Evolutionary conservation across 805 yeast species (phyloP).

Genomic region (Pichia membranifaciens): DNA sequence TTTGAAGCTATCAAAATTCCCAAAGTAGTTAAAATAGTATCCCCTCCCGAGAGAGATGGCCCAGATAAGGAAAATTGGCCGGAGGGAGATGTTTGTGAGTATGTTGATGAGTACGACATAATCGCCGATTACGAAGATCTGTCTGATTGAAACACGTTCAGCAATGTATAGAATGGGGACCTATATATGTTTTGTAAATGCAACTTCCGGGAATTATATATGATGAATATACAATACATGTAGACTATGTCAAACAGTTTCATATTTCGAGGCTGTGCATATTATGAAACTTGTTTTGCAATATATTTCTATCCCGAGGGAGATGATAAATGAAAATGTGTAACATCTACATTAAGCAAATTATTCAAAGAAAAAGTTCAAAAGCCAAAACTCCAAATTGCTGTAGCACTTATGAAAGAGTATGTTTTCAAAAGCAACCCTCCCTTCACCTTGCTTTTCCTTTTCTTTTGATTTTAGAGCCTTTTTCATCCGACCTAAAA

Average conservation of each 20-base stretch:
- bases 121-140: slow-evolving; percentile 4
- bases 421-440: too few relatives aligned
- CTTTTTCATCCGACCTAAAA: too few relatives aligned
- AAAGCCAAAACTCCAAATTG: too few relatives aligned
- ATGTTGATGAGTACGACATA: slow-evolving; percentile 2
- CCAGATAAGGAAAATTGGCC: not conserved
- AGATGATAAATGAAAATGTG: too few relatives aligned
- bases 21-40: not conserved
- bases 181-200: too few relatives aligned
- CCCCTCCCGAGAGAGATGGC: not conserved
- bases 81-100: not conserved
- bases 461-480: too few relatives aligned
- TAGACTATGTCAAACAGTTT: not conserved
- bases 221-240: not conserved
- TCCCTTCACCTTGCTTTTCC: too few relatives aligned
- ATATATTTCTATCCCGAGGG: too few relatives aligned
- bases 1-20: not conserved
- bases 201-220: not conserved
- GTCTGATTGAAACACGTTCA: not conserved
- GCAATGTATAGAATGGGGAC: too few relatives aligned
- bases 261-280: slow-evolving; percentile 4
- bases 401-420: too few relatives aligned
- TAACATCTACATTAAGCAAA: too few relatives aligned
- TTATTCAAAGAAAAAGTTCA: too few relatives aligned
- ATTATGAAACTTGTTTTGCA: slow-evolving; percentile 7